Evolutionary conservation across 2,329 filamentous ascomycete genomes (phyloP).

Genomic region (Aureobasidium sp.): DNA sequence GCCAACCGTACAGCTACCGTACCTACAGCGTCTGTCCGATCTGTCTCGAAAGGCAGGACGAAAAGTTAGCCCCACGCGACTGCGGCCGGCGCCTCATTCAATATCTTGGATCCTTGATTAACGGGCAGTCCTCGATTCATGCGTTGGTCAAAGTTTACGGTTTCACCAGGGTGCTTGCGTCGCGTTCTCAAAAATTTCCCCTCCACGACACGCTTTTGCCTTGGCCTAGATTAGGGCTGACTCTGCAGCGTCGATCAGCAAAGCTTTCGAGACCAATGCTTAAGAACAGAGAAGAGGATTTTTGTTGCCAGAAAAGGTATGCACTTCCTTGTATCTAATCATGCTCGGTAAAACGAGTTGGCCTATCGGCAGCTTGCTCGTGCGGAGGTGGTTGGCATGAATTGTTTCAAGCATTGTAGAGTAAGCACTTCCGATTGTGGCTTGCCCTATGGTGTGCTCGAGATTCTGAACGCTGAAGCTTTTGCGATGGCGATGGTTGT

Average conservation of each 20-base stretch:
- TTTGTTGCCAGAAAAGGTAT: neutral
- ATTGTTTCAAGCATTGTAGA: neutral
- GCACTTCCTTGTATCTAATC: neutral
- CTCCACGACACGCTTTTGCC: neutral
- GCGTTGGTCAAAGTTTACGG: slow-evolving; percentile 1
- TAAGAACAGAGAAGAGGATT: neutral
- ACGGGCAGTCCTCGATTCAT: neutral
- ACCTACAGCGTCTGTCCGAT: neutral
- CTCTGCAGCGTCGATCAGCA: neutral
- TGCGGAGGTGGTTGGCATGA: neutral
- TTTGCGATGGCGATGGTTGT: neutral
- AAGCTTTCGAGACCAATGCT: neutral
- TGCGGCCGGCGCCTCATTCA: neutral
- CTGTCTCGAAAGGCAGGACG: neutral
- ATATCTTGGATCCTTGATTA: neutral
- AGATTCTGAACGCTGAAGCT: neutral
- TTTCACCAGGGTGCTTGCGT: neutral
- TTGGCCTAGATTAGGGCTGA: neutral
- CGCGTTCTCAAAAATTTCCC: neutral
- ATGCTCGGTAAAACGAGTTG: neutral
- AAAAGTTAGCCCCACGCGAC: neutral
- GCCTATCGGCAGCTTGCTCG: neutral
- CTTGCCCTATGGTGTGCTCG: neutral
- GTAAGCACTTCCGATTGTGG: neutral
- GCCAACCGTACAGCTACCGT: neutral